Percentiles rank a stretch among this genome's conserved stretches.
Evolutionary conservation across 176 grass and related monocot genomes (phyloP).

Genomic region (Oryza rufipogon): DNA sequence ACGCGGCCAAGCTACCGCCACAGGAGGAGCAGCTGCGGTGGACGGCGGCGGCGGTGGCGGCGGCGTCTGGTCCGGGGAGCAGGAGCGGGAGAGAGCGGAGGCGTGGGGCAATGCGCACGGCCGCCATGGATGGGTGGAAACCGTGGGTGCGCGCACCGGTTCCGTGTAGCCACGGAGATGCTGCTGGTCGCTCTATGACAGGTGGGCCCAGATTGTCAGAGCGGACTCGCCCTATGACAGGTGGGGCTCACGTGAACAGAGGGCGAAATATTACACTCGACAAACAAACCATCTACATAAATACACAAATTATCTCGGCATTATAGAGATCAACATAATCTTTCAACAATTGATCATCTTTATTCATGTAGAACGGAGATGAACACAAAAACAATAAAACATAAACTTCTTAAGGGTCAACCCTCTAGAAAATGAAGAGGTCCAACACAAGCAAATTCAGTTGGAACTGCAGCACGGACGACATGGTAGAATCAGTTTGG

Average conservation of each 20-base stretch:
- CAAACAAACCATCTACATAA: neutral
- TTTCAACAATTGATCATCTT: conserved; percentile 18
- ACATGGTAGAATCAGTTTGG: conserved; percentile 19
- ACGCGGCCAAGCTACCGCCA: neutral
- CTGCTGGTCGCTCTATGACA: neutral
- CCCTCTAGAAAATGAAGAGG: conserved; percentile 15
- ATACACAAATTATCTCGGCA: neutral
- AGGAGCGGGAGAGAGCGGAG: conserved; percentile 40
- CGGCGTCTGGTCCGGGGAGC: conserved; percentile 28
- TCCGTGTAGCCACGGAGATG: conserved; percentile 18
- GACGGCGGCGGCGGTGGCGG: neutral
- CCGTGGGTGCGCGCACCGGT: conserved; percentile 8
- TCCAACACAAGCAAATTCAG: conserved; percentile 24
- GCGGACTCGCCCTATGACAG: neutral
- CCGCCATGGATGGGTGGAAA: conserved; percentile 43
- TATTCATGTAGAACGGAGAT: conserved; percentile 31
- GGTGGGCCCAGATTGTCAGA: neutral
- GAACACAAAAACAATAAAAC: conserved; percentile 11
- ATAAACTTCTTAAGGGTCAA: neutral
- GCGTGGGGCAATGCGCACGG: conserved; percentile 41
- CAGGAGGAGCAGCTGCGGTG: conserved; percentile 19
- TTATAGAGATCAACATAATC: neutral
- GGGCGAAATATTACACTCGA: neutral
- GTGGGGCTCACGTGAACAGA: neutral
- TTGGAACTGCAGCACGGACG: conserved; percentile 28